phyloP scores from a whole-genome alignment of 2,329 filamentous ascomycete genomes.

The Cytospora leucostoma region DNA sequence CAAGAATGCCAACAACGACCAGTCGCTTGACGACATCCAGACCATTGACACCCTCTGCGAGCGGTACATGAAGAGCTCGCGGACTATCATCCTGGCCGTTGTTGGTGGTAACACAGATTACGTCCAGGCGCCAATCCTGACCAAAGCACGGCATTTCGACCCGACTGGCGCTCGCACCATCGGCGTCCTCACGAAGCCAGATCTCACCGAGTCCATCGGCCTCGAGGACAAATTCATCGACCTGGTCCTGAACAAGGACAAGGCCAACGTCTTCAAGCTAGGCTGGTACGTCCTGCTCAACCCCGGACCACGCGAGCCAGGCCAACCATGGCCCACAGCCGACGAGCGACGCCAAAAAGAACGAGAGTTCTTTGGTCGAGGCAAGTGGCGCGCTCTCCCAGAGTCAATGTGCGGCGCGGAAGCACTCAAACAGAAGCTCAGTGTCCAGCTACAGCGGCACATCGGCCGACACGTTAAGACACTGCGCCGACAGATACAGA shows the following conservation, averaged over 20 bases:
- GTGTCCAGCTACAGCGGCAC: constrained; percentile 52
- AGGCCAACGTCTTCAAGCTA: constrained; percentile 52
- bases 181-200: constrained; percentile 55
- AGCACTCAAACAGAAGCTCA: constrained; percentile 51
- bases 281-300: constrained; percentile 56
- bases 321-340: constrained; percentile 46
- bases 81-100: constrained; percentile 58
- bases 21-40: constrained; percentile 54
- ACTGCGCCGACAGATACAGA: constrained; percentile 52
- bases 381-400: constrained; percentile 51
- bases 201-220: constrained; percentile 54
- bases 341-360: constrained; percentile 47
- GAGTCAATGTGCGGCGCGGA: constrained; percentile 50
- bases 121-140: constrained; percentile 53
- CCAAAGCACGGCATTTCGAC: constrained; percentile 53
- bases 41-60: constrained; percentile 55
- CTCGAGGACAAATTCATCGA: constrained; percentile 57
- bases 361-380: constrained; percentile 51
- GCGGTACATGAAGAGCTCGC: constrained; percentile 56
- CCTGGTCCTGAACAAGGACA: constrained; percentile 53
- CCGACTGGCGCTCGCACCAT: constrained; percentile 52
- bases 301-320: constrained; percentile 45
- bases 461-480: constrained; percentile 55
- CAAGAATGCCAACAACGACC: constrained; percentile 53
- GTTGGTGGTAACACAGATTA: constrained; percentile 58